phyloP scores from a whole-genome alignment of 2,329 filamentous ascomycete species.

The Huntiella omanensis region DNA sequence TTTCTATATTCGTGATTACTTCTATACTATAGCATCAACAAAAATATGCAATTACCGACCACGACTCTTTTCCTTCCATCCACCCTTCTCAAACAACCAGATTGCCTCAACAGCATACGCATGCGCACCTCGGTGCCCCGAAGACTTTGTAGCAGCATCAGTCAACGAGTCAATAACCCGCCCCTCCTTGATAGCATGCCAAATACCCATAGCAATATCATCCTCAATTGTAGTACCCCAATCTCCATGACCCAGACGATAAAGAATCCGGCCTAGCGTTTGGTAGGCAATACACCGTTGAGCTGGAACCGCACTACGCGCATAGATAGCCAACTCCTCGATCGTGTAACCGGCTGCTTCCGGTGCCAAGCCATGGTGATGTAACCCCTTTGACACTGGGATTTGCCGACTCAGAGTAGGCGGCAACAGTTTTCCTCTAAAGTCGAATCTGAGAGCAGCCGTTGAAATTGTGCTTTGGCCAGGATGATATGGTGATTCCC shows the following conservation, averaged over 20 bases:
- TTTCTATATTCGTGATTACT: no score
- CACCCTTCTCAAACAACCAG: slow-evolving; percentile 63
- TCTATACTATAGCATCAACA: no score
- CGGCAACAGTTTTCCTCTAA: slow-evolving; percentile 61
- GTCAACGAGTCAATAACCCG: slow-evolving; percentile 58
- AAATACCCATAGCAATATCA: slow-evolving; percentile 58
- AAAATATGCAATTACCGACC: slow-evolving; percentile 21
- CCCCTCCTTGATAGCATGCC: slow-evolving; percentile 60
- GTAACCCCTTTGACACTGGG: slow-evolving; percentile 60
- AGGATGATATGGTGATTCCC: slow-evolving; percentile 66
- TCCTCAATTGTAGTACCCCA: slow-evolving; percentile 41
- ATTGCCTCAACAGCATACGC: slow-evolving; percentile 77
- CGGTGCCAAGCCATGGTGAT: slow-evolving; percentile 84
- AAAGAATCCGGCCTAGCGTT: slow-evolving; percentile 70
- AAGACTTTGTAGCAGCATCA: slow-evolving; percentile 51
- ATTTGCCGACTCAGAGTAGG: slow-evolving; percentile 57
- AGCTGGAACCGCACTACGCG: slow-evolving; percentile 62
- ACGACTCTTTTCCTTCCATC: slow-evolving; percentile 44
- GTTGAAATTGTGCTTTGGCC: slow-evolving; percentile 51
- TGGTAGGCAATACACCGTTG: slow-evolving; percentile 88
- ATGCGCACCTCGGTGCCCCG: slow-evolving; percentile 58
- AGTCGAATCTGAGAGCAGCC: slow-evolving; percentile 72
- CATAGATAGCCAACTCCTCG: slow-evolving; percentile 62
- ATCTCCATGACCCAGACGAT: slow-evolving; percentile 56
- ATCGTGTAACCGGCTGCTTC: slow-evolving; percentile 91